Base-by-base conservation (phyloP, 1,284 basidiomycete species). In the Pholiota adiposa region DNA sequence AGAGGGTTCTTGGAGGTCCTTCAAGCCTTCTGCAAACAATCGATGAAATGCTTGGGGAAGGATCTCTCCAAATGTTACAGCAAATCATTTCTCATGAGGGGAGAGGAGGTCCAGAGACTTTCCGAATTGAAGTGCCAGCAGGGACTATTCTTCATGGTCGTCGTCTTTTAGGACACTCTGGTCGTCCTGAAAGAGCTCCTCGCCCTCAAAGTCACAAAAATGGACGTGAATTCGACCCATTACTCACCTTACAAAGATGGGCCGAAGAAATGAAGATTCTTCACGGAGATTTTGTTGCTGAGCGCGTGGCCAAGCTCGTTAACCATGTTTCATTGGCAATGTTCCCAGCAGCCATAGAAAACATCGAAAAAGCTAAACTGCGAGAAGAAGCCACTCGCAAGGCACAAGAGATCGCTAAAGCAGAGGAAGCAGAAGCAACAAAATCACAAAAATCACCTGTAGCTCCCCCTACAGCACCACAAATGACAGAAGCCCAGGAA, bases 211-310 rank as follows among this genome's bases (percentile, higher is more conserved):
- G 72, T 21, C 79, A 81, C 23, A 69, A 79, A 31, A 83, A 86
- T 54, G 76, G 77, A 31, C 84, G 85, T 34, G 84, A 85, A 29
- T 84, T 93, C 53, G 88, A 91, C 53, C 96, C 96, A 2, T 76
- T 93, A 60, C 77, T 90, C 9, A 98, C 97, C 0, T 72, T 89
- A n/a, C 90, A 93, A 68, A 86, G 97, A 48, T 98, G 97, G 96
- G 78, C 84, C 1, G 96, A 98, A 69, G 96, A 97, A 74, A 86
- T 86, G 57, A 92, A 90, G 67, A 89, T 93, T 54, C 79, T 94
- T 14, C 88, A 95, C 60, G 88, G 92, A 34, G 84, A 88, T 66
- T 88, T 90, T 60, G 83, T 88, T 16, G 76, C 80, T 25, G 86
- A 90, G 65, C 82, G 94, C 19, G 79, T 87, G n/a, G 78, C 79